Percentiles rank a stretch among this genome's conserved stretches.
These are phyloP conservation scores for Trametes hirsuta DNA, from an alignment of 1,284 basidiomycete genomes.

Conservation along the genomic window DNA sequence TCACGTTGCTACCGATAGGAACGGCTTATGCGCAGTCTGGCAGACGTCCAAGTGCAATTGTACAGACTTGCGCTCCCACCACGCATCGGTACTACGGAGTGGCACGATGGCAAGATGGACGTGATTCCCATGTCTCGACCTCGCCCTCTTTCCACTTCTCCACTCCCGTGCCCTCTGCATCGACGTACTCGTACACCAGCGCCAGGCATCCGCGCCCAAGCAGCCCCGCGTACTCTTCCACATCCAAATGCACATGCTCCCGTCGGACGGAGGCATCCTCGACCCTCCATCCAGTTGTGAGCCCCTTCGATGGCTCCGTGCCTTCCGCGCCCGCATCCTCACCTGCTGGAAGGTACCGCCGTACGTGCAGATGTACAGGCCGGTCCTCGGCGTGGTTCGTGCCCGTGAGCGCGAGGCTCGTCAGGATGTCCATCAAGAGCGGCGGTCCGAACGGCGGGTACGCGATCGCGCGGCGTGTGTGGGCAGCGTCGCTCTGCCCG, in stretches of 20 bases:
- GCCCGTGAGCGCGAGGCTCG: slow-evolving; percentile 71
- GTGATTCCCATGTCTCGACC: background rate
- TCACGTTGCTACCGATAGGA: too few relatives aligned
- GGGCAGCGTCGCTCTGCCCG: slow-evolving; percentile 72
- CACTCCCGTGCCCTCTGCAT: slow-evolving; percentile 49
- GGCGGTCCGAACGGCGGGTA: slow-evolving; percentile 93
- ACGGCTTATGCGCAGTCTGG: too few relatives aligned
- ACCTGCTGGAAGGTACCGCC: slow-evolving; percentile 37
- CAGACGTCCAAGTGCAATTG: too few relatives aligned
- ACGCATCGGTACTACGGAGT: too few relatives aligned
- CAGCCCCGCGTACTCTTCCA: slow-evolving; percentile 57
- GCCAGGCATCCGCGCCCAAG: too few relatives aligned
- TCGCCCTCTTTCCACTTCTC: background rate
- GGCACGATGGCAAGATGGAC: too few relatives aligned
- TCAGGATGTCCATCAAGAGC: slow-evolving; percentile 93
- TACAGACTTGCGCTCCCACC: too few relatives aligned
- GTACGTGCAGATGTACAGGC: too few relatives aligned
- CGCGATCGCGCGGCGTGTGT: slow-evolving; percentile 77
- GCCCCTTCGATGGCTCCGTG: slow-evolving; percentile 49
- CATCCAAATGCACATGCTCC: slow-evolving; percentile 80
- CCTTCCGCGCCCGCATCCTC: slow-evolving; percentile 50
- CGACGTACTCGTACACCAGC: slow-evolving; percentile 96
- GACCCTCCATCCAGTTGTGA: slow-evolving; percentile 25
- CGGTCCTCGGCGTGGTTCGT: too few relatives aligned
- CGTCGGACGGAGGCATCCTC: slow-evolving; percentile 49